These are phyloP conservation scores for Pythium dissotocum DNA, from an alignment of 352 stramenopile genomes.

Conservation along the genomic window DNA sequence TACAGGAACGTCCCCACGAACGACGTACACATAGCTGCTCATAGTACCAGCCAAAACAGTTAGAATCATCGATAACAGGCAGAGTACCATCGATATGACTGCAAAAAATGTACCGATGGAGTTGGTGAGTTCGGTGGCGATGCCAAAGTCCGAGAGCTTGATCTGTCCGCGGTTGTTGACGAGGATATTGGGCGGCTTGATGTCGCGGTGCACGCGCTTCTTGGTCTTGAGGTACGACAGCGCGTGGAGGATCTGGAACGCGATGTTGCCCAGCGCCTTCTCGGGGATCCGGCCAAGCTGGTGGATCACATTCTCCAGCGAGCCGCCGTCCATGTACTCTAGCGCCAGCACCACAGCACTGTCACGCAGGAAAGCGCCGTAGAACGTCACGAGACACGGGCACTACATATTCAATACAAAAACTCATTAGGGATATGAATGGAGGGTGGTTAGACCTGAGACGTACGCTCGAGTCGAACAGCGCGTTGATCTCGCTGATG, in stretches of 20 bases:
- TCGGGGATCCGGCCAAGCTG: conserved; percentile 86
- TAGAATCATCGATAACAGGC: background rate
- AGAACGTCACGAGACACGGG: conserved; percentile 88
- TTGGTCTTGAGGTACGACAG: conserved; percentile 94
- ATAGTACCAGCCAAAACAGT: background rate
- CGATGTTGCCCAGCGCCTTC: conserved; percentile 84
- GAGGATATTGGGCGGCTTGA: conserved; percentile 97
- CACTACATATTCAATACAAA: conserved; percentile 32
- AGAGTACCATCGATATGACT: too few species aligned
- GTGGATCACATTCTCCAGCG: conserved; percentile 87
- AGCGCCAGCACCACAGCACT: conserved; percentile 89
- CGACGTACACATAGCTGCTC: conserved; percentile 89
- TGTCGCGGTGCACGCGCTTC: conserved; percentile 93
- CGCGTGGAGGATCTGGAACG: conserved; percentile 94
- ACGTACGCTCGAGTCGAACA: conserved; percentile 75
- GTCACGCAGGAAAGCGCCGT: conserved; percentile 89
- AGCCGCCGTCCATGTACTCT: conserved; percentile 94
- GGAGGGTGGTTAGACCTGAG: background rate
- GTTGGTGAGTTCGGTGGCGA: conserved; percentile 85
- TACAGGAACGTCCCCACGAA: conserved; percentile 94
- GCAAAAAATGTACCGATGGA: conserved; percentile 56
- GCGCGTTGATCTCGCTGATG: conserved; percentile 87
- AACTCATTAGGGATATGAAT: background rate
- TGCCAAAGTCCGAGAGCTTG: conserved; percentile 98
- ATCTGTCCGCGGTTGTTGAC: conserved; percentile 90